A percentile compares a stretch with the other conserved stretches of the same genome.
Conservation (phyloP, 495 filamentous ascomycete genomes). For the Clohesyomyces aquaticus region DNA sequence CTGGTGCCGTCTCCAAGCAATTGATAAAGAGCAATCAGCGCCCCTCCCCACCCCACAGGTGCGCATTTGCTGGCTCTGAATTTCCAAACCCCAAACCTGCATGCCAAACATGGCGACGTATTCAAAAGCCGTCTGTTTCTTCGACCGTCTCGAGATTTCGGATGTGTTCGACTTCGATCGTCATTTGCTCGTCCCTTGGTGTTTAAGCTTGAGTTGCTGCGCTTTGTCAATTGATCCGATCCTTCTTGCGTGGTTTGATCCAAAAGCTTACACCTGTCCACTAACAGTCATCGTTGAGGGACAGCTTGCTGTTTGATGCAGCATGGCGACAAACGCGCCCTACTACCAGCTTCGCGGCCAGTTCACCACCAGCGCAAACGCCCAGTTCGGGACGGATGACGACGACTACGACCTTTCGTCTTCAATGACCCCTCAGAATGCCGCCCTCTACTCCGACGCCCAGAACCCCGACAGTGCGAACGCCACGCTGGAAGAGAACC, state of each 20-base stretch:
- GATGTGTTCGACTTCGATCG: neutral
- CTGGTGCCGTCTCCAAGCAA: conserved; percentile 29
- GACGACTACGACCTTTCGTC: conserved; percentile 31
- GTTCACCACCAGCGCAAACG: conserved; percentile 30
- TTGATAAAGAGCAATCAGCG: conserved; percentile 32
- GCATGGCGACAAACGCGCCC: conserved; percentile 35
- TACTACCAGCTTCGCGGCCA: conserved; percentile 39
- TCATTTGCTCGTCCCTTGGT: conserved; percentile 18
- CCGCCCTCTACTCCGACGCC: conserved; percentile 23
- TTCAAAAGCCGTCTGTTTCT: conserved; percentile 24
- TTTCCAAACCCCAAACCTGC: neutral
- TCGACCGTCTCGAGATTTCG: neutral
- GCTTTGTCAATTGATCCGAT: neutral
- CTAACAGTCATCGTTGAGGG: neutral
- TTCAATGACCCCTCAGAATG: conserved; percentile 12
- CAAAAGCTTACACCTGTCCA: conserved; percentile 16
- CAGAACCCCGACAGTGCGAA: conserved; percentile 14
- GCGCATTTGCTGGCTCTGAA: conserved; percentile 26
- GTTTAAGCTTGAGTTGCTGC: neutral
- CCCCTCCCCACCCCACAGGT: conserved; percentile 26
- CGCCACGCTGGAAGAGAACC: conserved; percentile 24
- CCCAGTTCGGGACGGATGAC: conserved; percentile 19
- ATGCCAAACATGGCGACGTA: conserved; percentile 21
- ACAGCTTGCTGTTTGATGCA: neutral
- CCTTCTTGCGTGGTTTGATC: conserved; percentile 14